Evolutionary conservation across 352 stramenopile species (phyloP).

Genomic region (Globisporangium megalacanthum): DNA sequence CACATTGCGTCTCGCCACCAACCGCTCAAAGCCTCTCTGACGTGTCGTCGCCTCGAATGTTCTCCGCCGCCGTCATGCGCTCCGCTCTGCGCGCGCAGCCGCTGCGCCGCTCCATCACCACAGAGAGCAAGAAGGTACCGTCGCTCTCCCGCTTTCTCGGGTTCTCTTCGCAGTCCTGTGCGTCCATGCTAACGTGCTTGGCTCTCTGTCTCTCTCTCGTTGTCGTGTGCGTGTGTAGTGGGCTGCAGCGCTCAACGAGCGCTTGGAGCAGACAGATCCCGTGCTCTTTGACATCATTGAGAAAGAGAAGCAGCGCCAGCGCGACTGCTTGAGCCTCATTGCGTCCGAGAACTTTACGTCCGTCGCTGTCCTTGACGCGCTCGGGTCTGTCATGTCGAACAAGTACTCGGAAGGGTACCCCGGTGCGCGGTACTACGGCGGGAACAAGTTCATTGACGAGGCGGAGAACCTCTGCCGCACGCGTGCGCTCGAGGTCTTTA

Average conservation of each 20-base stretch:
- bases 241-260: slow-evolving; percentile 84
- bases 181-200: background rate
- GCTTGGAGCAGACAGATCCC: slow-evolving; percentile 88
- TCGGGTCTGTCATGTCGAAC: slow-evolving; percentile 99
- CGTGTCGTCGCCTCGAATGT: slow-evolving; percentile 11
- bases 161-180: background rate
- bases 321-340: slow-evolving; percentile 98
- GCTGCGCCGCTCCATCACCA: slow-evolving; percentile 40
- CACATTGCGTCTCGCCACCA: background rate
- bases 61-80: slow-evolving; percentile 7
- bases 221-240: slow-evolving; percentile 21
- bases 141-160: too few relatives aligned
- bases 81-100: slow-evolving; percentile 4
- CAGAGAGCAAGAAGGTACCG: slow-evolving; percentile 39
- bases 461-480: slow-evolving; percentile 97
- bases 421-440: slow-evolving; percentile 93
- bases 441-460: slow-evolving; percentile 99
- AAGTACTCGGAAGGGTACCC: slow-evolving; percentile 99
- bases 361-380: slow-evolving; percentile 94
- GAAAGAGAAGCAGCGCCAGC: slow-evolving; percentile 97
- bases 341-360: slow-evolving; percentile 99
- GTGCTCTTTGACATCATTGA: slow-evolving; percentile 95
- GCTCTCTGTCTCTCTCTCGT: too few relatives aligned
- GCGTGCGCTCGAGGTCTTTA: slow-evolving; percentile 95
- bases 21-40: background rate